These are phyloP conservation scores for Aureobasidium sp. DNA, from an alignment of 2,329 filamentous ascomycete genomes.

Conservation along the genomic window DNA sequence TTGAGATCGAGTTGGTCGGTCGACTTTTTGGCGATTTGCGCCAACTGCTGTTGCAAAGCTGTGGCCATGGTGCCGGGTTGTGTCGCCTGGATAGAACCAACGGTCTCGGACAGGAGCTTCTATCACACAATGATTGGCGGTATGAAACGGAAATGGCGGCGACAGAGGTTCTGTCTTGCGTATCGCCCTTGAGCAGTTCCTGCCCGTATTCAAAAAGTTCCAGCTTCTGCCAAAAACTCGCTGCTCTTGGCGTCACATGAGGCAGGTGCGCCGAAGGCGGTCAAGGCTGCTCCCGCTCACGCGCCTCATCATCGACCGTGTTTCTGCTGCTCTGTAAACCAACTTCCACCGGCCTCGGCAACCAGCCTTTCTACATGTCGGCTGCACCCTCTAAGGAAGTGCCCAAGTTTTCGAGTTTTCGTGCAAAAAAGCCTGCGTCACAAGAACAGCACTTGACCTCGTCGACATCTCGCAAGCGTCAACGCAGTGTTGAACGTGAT, in stretches of 20 bases:
- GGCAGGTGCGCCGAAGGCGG: slow-evolving; percentile 5
- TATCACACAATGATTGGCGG: not conserved
- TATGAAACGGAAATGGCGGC: not conserved
- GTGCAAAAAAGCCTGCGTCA: not conserved
- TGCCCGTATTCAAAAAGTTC: slow-evolving; percentile 19
- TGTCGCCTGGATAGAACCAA: slow-evolving; percentile 3
- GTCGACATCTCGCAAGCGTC: slow-evolving; percentile 5
- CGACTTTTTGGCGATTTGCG: slow-evolving; percentile 89
- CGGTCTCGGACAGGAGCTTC: not conserved
- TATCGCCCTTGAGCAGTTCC: not conserved
- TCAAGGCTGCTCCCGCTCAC: not conserved
- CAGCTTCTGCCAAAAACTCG: slow-evolving; percentile 21
- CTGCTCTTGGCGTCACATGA: not conserved
- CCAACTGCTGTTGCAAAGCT: slow-evolving; percentile 92
- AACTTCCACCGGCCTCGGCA: not conserved
- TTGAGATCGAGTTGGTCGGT: slow-evolving; percentile 94
- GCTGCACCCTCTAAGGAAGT: slow-evolving; percentile 40
- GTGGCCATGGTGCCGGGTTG: slow-evolving; percentile 69
- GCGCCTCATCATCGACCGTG: not conserved
- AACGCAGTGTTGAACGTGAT: not conserved
- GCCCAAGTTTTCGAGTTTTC: slow-evolving; percentile 81
- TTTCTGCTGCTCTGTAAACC: no score
- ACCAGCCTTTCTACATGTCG: slow-evolving; percentile 19
- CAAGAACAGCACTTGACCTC: not conserved
- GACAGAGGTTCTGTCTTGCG: slow-evolving; percentile 1